Evolutionary conservation across 495 filamentous ascomycete genomes (phyloP).

Genomic region (Aspergillus kassunensis): DNA sequence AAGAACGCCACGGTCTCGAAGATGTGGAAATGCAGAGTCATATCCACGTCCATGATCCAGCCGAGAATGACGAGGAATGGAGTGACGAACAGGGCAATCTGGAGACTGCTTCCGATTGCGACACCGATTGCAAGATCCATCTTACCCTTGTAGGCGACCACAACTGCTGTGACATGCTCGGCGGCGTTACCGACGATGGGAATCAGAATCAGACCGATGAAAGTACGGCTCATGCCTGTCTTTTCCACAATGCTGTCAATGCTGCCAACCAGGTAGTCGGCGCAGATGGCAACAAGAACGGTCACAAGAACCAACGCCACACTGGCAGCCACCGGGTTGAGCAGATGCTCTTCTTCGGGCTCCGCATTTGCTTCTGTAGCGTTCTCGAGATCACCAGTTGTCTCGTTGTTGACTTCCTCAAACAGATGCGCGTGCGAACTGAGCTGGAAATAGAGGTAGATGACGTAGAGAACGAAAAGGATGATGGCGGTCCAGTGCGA

Average conservation of each 20-base stretch:
- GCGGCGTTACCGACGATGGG: slow-evolving; percentile 98
- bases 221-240: slow-evolving; percentile 87
- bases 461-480: slow-evolving; percentile 77
- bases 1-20: slow-evolving; percentile 96
- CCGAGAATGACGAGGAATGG: slow-evolving; percentile 87
- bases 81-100: slow-evolving; percentile 91
- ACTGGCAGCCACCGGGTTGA: slow-evolving; percentile 67
- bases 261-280: slow-evolving; percentile 88
- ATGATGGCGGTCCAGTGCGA: slow-evolving; percentile 91
- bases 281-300: slow-evolving; percentile 80
- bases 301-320: slow-evolving; percentile 73
- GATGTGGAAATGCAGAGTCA: slow-evolving; percentile 88
- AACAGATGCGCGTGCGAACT: slow-evolving; percentile 77
- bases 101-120: slow-evolving; percentile 87
- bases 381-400: slow-evolving; percentile 27
- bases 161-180: slow-evolving; percentile 91
- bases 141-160: slow-evolving; percentile 91
- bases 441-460: slow-evolving; percentile 91
- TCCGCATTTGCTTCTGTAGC: slow-evolving; percentile 32
- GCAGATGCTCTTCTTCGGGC: slow-evolving; percentile 56
- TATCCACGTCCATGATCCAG: slow-evolving; percentile 78
- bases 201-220: slow-evolving; percentile 92
- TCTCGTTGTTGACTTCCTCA: slow-evolving; percentile 53
- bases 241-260: slow-evolving; percentile 84
- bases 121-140: slow-evolving; percentile 97